These are phyloP conservation scores for Cadophora sp. DNA, from an alignment of 2,329 filamentous ascomycete species.

Conservation along the genomic window DNA sequence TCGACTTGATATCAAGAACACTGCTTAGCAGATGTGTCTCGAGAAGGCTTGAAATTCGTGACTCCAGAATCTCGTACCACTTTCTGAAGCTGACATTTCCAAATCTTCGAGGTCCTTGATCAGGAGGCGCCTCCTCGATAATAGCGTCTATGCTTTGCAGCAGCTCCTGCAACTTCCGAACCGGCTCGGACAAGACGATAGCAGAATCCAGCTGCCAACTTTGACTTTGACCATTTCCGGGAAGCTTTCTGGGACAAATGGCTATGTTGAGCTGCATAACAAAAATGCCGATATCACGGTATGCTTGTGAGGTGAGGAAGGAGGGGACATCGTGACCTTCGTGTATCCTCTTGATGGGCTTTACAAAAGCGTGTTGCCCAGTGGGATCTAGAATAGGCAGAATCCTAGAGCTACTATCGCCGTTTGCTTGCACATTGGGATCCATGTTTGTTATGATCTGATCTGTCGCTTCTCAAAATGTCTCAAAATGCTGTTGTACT, in stretches of 20 bases:
- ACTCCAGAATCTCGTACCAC: slow-evolving; percentile 77
- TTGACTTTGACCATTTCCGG: slow-evolving; percentile 52
- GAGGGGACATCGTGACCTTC: slow-evolving; percentile 80
- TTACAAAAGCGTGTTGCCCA: slow-evolving; percentile 63
- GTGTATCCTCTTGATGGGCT: slow-evolving; percentile 82
- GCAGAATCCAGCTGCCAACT: slow-evolving; percentile 57
- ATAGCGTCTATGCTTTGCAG: slow-evolving; percentile 69
- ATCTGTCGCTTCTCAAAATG: background rate
- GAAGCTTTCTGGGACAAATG: slow-evolving; percentile 73
- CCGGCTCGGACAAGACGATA: slow-evolving; percentile 51
- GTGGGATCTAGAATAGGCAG: slow-evolving; percentile 53
- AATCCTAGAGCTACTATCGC: slow-evolving; percentile 1
- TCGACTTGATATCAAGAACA: slow-evolving; percentile 45
- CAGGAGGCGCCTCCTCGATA: slow-evolving; percentile 81
- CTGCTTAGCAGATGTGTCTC: slow-evolving; percentile 59
- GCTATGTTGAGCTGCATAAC: slow-evolving; percentile 89
- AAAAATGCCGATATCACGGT: slow-evolving; percentile 86
- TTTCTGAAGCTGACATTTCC: slow-evolving; percentile 89
- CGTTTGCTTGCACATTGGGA: background rate
- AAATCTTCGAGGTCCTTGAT: slow-evolving; percentile 85
- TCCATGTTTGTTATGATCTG: background rate
- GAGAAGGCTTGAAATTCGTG: slow-evolving; percentile 62
- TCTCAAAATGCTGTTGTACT: too few species aligned
- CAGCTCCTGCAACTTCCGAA: slow-evolving; percentile 70
- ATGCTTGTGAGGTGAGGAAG: slow-evolving; percentile 83